phyloP scores from a whole-genome alignment of 1,284 basidiomycete species.

The Polyporus tsugae region DNA sequence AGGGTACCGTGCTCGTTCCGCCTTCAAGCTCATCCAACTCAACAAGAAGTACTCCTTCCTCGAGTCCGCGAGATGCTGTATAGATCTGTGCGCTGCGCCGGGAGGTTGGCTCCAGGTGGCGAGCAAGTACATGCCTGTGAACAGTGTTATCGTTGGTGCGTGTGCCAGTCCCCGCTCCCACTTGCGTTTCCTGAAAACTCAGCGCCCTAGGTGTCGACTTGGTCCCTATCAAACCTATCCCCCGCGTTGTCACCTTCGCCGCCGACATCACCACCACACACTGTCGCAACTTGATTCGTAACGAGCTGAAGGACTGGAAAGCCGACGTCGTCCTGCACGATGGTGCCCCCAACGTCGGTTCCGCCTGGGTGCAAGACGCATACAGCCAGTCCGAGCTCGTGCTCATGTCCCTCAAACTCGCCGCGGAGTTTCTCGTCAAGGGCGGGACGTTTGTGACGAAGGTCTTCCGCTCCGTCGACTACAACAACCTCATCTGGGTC shows the following conservation, averaged over 20 bases:
- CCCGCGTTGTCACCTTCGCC: constrained; percentile 91
- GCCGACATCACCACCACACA: constrained; percentile 95
- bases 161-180: constrained; percentile 29
- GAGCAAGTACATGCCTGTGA: constrained; percentile 97
- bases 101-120: constrained; percentile 99
- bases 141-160: constrained; percentile 93
- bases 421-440: constrained; percentile 94
- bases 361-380: constrained; percentile 99
- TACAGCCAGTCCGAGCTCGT: constrained; percentile 98
- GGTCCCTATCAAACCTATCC: constrained; percentile 96
- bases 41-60: constrained; percentile 98
- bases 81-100: constrained; percentile 98
- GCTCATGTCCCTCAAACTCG: constrained; percentile 94
- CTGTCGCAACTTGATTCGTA: constrained; percentile 89
- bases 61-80: constrained; percentile 91
- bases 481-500: constrained; percentile 99
- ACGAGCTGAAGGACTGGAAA: constrained; percentile 98
- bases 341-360: constrained; percentile 99
- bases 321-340: constrained; percentile 99
- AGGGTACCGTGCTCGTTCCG: constrained; percentile 98
- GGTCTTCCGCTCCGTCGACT: constrained; percentile 98
- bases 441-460: constrained; percentile 98
- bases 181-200: constrained; percentile 15
- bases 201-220: constrained; percentile 84
- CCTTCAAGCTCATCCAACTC: constrained; percentile 99